phyloP scores from a whole-genome alignment of 192 early-diverging fungal species.

The Phycomyces nitens region DNA sequence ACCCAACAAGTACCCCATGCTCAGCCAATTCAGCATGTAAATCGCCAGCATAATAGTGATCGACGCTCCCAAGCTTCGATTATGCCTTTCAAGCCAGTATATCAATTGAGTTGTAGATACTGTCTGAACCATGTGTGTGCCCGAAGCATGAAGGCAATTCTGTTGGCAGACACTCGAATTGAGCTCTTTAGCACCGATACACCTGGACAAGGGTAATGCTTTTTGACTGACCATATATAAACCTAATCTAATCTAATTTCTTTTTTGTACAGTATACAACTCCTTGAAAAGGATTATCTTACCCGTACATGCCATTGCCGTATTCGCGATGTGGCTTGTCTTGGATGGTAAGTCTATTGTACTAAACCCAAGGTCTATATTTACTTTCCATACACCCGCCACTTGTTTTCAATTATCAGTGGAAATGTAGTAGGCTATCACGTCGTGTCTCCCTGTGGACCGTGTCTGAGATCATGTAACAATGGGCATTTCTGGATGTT shows the following conservation, averaged over 20 bases:
- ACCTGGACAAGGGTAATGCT: constrained; percentile 54
- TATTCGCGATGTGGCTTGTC: constrained; percentile 77
- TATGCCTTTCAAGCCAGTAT: constrained; percentile 64
- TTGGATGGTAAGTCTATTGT: constrained; percentile 56
- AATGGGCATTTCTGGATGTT: constrained; percentile 70
- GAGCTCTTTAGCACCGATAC: constrained; percentile 76
- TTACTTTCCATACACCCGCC: not conserved
- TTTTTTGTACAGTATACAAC: constrained; percentile 50
- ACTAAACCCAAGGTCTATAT: not conserved
- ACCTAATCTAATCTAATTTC: not conserved
- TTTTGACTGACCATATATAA: constrained; percentile 1
- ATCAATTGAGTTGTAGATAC: constrained; percentile 62
- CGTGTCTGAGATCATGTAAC: constrained; percentile 53
- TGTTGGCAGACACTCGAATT: constrained; percentile 69
- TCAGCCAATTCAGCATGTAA: no score
- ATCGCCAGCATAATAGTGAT: not conserved
- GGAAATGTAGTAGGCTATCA: constrained; percentile 74
- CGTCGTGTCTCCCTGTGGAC: constrained; percentile 63
- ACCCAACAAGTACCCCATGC: no score
- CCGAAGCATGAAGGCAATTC: constrained; percentile 81
- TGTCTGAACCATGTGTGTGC: constrained; percentile 59
- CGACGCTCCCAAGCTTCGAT: not conserved
- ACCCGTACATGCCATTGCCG: constrained; percentile 74
- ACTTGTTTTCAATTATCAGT: constrained; percentile 10
- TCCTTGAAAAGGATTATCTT: constrained; percentile 78